Conservation (phyloP, 257 asterid species). For the Fraxinus pennsylvanica region DNA sequence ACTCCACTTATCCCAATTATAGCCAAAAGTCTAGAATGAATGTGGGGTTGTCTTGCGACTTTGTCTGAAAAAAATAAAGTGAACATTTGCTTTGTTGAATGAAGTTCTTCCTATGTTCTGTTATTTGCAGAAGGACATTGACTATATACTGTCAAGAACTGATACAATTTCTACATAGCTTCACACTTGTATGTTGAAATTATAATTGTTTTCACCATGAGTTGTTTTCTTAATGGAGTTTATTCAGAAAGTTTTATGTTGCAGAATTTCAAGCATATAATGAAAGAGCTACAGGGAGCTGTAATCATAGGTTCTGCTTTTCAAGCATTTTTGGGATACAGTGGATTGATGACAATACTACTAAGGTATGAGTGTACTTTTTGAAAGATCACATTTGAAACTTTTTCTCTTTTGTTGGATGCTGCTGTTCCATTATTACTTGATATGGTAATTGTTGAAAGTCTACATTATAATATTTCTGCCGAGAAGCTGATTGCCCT, state of each 20-base stretch:
- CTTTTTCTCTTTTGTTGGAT: conserved; percentile 50
- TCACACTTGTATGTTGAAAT: conserved; percentile 7
- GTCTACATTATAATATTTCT: conserved; percentile 19
- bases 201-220: background rate
- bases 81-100: background rate
- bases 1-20: conserved; percentile 14
- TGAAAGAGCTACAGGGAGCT: conserved; percentile 98
- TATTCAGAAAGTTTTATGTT: conserved; percentile 24
- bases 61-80: background rate
- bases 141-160: background rate
- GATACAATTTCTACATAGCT: background rate
- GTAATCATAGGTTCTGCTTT: conserved; percentile 90
- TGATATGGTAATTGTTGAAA: background rate
- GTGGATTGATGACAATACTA: conserved; percentile 81
- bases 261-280: conserved; percentile 94
- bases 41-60: background rate
- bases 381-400: background rate
- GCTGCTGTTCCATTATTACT: background rate
- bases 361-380: conserved; percentile 50
- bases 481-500: background rate
- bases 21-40: background rate
- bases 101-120: conserved; percentile 3
- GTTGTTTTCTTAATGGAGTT: conserved; percentile 3
- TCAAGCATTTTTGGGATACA: conserved; percentile 91
- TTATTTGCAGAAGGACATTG: conserved; percentile 4